phyloP scores from a whole-genome alignment of 148 eudicot genomes.

The Amaranthus cruentus region DNA sequence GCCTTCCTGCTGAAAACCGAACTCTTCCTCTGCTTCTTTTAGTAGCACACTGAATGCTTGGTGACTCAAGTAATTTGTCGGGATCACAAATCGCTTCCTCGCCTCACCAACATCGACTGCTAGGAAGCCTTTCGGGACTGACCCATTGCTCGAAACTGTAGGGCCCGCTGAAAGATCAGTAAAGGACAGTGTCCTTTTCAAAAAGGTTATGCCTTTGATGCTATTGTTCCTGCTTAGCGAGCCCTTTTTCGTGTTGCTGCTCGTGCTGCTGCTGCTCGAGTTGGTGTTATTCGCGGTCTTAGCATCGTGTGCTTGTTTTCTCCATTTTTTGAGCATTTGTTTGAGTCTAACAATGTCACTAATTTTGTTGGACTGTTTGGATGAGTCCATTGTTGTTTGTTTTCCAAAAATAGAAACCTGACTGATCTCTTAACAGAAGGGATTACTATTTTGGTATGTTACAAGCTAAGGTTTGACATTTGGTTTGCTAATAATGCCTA shows the following conservation, averaged over 20 bases:
- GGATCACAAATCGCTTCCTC: conserved; percentile 36
- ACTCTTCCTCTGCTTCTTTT: conserved; percentile 39
- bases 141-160: conserved; percentile 8
- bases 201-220: conserved; percentile 23
- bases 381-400: conserved; percentile 10
- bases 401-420: background rate
- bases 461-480: background rate
- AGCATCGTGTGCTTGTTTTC: conserved; percentile 23
- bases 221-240: conserved; percentile 26
- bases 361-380: conserved; percentile 22
- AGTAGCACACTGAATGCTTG: conserved; percentile 28
- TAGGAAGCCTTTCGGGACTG: conserved; percentile 31
- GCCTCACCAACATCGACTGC: conserved; percentile 38
- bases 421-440: background rate
- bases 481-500: conserved; percentile 5
- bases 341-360: conserved; percentile 33
- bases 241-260: conserved; percentile 9
- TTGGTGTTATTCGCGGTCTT: background rate
- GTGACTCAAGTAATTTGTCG: conserved; percentile 29
- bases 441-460: background rate
- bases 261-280: background rate
- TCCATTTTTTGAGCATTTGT: conserved; percentile 33
- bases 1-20: conserved; percentile 38
- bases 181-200: conserved; percentile 27
- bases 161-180: conserved; percentile 14